Base-by-base conservation (phyloP, 2,329 filamentous ascomycete genomes). In the Xylaria sp. region DNA sequence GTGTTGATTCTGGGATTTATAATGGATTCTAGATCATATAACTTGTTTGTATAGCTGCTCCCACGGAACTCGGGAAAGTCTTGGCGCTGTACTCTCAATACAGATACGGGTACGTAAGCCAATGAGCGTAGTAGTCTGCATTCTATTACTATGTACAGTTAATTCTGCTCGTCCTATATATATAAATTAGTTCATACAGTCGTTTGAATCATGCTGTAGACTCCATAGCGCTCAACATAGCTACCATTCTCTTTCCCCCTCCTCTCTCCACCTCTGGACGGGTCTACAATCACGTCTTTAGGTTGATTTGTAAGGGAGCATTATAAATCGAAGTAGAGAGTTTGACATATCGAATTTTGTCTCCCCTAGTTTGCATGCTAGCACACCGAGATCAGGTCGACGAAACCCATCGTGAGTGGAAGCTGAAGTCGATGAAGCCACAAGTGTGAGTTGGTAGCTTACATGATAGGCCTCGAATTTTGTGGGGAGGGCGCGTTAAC, bases 221-320 rank as follows among this genome's bases (percentile, higher is more conserved):
- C 20, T 23, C 33, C 31, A 28, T 57, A 25, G 8, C 8, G 13
- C 25, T 31, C 23, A n/a, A 1, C 18, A 48, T 20, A 15, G 15
- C 9, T 3, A 7, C n/a, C 10, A 23, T 7, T 25, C 36, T 28
- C 41, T 46, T 7, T 18, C 10, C 15, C 9, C 23, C 9, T 25
- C 23, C 15, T 2, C 51, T n/a, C n/a, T 10, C 61, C 41, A n/a
- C 41, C 18, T 51, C 20, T 36, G 18, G 7, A 18, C 7, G 8
- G 1, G 15, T 18, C 15, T 41, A 46, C 8, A 33, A 52, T 39
- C 4, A 25, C 48, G 9, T 15, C 33, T 13, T 13, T 39, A n/a
- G 33, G 3, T 25, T 61, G 66, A 64, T 68, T 68, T 64, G 61
- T 68, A 65, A 68, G 66, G 46, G 41, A 1, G 31, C 33, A 36